phyloP scores from a whole-genome alignment of 108 stramenopile genomes.

The Nitzschia sp. region DNA sequence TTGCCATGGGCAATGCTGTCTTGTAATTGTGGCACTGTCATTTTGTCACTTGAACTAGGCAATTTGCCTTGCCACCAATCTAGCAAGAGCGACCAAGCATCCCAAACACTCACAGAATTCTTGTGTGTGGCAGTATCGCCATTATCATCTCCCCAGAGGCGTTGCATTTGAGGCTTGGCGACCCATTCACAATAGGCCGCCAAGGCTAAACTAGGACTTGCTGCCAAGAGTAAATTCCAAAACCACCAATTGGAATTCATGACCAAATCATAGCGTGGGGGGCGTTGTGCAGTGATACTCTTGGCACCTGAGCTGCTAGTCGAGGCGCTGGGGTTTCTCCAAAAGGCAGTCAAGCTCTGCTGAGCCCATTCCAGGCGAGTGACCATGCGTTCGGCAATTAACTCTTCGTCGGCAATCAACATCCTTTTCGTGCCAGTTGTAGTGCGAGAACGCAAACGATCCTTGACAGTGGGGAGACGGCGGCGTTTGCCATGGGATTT shows the following conservation, averaged over 20 bases:
- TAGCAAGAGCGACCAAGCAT: not conserved
- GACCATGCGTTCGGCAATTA: conserved; percentile 13
- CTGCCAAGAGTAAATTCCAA: conserved; percentile 46
- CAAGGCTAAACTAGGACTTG: conserved; percentile 29
- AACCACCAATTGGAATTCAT: conserved; percentile 54
- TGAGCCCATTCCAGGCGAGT: conserved; percentile 9
- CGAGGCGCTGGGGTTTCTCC: not conserved
- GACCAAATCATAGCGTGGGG: conserved; percentile 12
- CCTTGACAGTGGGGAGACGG: not conserved
- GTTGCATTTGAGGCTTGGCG: conserved; percentile 28
- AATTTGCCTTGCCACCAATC: not conserved
- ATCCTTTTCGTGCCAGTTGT: not conserved
- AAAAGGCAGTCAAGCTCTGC: not conserved
- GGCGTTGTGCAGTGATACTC: not conserved
- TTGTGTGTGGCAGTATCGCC: not conserved
- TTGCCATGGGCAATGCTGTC: not conserved
- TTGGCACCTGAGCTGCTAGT: not conserved
- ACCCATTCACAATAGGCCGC: conserved; percentile 42
- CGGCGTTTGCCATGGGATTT: no score
- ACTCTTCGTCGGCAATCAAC: not conserved
- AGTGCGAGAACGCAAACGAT: conserved; percentile 1
- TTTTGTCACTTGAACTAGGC: not conserved
- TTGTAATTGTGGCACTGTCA: not conserved
- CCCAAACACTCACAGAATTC: not conserved
- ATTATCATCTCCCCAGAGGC: not conserved